Evolutionary conservation across 2,329 filamentous ascomycete species (phyloP), one percentile per base, ranked within the genome.

Genomic region (Didymellaceae sp.): DNA sequence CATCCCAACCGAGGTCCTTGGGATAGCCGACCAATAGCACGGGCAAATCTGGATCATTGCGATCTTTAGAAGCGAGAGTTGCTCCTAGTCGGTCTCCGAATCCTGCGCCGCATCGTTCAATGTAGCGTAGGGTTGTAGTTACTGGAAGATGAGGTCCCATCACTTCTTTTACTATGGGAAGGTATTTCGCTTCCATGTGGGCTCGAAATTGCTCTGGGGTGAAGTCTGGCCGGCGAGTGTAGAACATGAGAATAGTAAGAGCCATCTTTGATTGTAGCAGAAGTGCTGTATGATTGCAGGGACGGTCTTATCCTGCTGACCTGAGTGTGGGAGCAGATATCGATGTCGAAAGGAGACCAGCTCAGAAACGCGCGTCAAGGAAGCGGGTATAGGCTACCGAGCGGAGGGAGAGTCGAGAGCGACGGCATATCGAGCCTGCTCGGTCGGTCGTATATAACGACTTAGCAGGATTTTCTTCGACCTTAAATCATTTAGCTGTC

Each of bases 1-100:
- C 54, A 35, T 66, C 63, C 60, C 61, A 65, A 14, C 35, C 52
- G 2, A 63, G 16, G 7, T 65, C 58, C 13, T 42, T 28, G 1
- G 57, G 53, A 8, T 54, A 39, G 8, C 63, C 64, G 11, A 63
- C 56, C 6, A 67, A 54, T 21, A 65, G 44, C 1, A 62, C 63
- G 17, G 61, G 63, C 25, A 48, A 40, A 8, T 54, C 31, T 2
- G 54, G 53, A 26, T 51, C 44, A 14, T 54, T 55, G 28, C 40
- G 25, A 26, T 46, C 32, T 26, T 50, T 58, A 10, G 34, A 55
- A 3, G 53, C 57, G 10, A 56, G 55, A 22, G 48, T 45, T 16
- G 55, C 57, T 6, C 60, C 60, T 9, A 62, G 33, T 11, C 55
- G 57, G 48, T 63, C 60, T 6, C 60, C 58, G 32, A 51, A 49